Evolutionary conservation across 768 basidiomycete genomes (phyloP).

Genomic region (Polyporus arcularius): DNA sequence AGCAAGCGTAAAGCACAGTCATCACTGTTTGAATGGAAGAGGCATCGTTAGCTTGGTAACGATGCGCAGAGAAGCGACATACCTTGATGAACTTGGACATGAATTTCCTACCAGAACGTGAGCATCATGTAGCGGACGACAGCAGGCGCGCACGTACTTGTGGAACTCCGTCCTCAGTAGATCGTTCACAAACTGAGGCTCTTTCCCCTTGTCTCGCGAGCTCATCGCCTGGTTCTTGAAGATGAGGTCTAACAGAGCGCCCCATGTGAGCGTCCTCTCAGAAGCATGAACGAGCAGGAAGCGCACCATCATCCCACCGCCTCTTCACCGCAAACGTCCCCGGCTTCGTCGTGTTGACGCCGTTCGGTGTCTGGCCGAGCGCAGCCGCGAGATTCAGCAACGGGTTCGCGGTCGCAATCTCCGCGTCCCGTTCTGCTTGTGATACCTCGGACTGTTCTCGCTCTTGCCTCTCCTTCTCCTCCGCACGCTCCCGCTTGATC

Average conservation of each 20-base stretch:
- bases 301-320: constrained; percentile 92
- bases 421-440: constrained; percentile 68
- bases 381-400: constrained; percentile 90
- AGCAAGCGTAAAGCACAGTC: too few relatives aligned
- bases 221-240: constrained; percentile 97
- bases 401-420: constrained; percentile 87
- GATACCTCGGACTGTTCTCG: constrained; percentile 65
- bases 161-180: constrained; percentile 92
- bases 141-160: constrained; percentile 55
- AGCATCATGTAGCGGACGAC: neutral
- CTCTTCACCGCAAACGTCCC: constrained; percentile 91
- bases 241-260: constrained; percentile 68
- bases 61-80: neutral
- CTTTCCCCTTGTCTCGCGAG: constrained; percentile 57
- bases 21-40: neutral
- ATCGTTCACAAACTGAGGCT: constrained; percentile 93
- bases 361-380: constrained; percentile 70
- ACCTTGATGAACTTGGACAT: constrained; percentile 93
- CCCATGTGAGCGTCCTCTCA: neutral
- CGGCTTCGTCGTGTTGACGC: constrained; percentile 70
- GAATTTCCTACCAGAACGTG: constrained; percentile 63
- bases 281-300: neutral
- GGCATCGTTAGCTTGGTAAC: neutral
- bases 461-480: constrained; percentile 85
- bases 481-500: constrained; percentile 94